These are phyloP conservation scores for Naegleria gruberi DNA, from an alignment of 208 protist genomes.

Conservation along the genomic window DNA sequence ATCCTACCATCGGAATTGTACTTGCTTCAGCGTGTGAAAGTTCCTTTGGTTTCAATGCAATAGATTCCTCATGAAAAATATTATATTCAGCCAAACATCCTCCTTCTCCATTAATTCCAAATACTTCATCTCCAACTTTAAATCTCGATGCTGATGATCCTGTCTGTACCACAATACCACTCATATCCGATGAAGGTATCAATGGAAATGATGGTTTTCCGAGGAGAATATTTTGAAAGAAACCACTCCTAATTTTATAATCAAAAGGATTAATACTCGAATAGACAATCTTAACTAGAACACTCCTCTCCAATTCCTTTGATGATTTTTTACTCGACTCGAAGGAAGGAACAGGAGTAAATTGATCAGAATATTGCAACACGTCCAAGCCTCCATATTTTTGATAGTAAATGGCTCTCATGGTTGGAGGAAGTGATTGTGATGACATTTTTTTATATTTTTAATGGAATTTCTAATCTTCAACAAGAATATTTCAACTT, in stretches of 20 bases:
- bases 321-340: too few relatives aligned
- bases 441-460: too few relatives aligned
- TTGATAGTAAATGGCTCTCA: background rate
- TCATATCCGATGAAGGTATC: background rate
- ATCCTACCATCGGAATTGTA: background rate
- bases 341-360: background rate
- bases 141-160: background rate
- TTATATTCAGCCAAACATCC: background rate
- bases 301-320: background rate
- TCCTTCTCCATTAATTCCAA: background rate
- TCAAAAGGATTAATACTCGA: slow-evolving; percentile 16
- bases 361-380: background rate
- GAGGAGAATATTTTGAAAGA: background rate
- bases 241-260: background rate
- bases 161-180: background rate
- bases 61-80: background rate
- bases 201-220: background rate
- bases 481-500: too few relatives aligned
- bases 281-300: background rate
- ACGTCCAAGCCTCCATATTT: background rate
- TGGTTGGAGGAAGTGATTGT: background rate
- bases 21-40: background rate
- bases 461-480: too few relatives aligned
- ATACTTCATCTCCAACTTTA: slow-evolving; percentile 11
- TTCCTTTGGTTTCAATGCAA: background rate